Percentiles rank a stretch among this genome's conserved stretches.
phyloP scores from a whole-genome alignment of 352 stramenopile species.

The Vaucheria bursata region DNA sequence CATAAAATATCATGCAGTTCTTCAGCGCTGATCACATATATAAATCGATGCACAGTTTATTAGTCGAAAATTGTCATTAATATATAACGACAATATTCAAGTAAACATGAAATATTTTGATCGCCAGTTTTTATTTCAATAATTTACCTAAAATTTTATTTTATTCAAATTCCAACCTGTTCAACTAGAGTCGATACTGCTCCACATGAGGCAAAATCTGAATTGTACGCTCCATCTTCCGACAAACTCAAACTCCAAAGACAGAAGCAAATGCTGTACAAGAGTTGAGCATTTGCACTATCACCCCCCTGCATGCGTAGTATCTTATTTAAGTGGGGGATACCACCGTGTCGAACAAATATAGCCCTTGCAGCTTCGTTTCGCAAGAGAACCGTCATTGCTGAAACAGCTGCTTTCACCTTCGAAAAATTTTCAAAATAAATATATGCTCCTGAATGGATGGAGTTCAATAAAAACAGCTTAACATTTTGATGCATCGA shows the following conservation, averaged over 20 bases:
- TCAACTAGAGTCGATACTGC: conserved; percentile 44
- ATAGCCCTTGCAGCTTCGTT: conserved; percentile 19
- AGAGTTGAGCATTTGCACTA: conserved; percentile 67
- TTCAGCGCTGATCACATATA: no score
- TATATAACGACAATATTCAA: neutral
- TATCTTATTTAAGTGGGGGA: conserved; percentile 37
- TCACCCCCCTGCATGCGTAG: conserved; percentile 45
- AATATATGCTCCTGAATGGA: no score
- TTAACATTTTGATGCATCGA: no score
- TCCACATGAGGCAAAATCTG: conserved; percentile 41
- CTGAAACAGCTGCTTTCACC: conserved; percentile 25
- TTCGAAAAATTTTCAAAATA: no score
- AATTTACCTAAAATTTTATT: neutral
- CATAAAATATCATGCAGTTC: no score
- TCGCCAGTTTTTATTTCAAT: no score
- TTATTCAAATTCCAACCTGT: conserved; percentile 43
- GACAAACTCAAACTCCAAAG: conserved; percentile 92
- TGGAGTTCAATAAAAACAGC: no score
- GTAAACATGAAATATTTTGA: neutral
- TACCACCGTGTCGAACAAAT: conserved; percentile 24
- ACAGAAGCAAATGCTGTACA: conserved; percentile 93
- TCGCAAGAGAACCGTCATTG: conserved; percentile 38
- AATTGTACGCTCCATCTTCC: conserved; percentile 49
- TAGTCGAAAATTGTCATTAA: no score
- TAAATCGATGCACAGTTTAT: neutral